A percentile compares a stretch with the other conserved stretches of the same genome.
Evolutionary conservation across 2,329 filamentous ascomycete species (phyloP).

Genomic region (Rasamsonia emersonii): DNA sequence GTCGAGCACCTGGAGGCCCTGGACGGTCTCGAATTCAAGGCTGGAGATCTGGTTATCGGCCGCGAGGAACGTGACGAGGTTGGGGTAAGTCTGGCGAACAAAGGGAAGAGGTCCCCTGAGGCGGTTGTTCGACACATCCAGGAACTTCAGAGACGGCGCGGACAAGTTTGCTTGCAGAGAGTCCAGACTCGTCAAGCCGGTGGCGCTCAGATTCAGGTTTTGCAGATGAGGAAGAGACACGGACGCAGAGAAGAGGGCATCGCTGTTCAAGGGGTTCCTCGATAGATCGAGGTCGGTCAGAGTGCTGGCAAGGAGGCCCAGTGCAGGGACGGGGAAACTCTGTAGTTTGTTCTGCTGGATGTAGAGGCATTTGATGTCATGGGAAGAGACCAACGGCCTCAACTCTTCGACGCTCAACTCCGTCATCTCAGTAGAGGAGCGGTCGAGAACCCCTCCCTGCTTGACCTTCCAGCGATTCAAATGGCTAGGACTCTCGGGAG

Average conservation of each 20-base stretch:
- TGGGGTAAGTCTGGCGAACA: conserved; percentile 60
- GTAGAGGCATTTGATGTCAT: conserved; percentile 50
- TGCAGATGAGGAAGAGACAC: conserved; percentile 65
- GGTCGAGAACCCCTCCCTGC: conserved; percentile 50
- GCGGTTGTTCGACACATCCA: conserved; percentile 80
- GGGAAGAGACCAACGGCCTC: conserved; percentile 34
- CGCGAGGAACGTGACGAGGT: conserved; percentile 60
- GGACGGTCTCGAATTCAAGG: conserved; percentile 63
- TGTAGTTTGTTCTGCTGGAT: conserved; percentile 71
- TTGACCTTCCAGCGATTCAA: conserved; percentile 29
- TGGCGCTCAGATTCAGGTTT: conserved; percentile 67
- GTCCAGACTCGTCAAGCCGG: conserved; percentile 62
- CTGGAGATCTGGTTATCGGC: conserved; percentile 72
- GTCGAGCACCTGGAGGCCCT: conserved; percentile 67
- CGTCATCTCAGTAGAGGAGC: conserved; percentile 57
- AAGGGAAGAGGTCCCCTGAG: conserved; percentile 58
- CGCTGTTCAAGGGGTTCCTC: conserved; percentile 61
- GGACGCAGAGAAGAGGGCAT: conserved; percentile 56
- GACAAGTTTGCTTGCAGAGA: conserved; percentile 58
- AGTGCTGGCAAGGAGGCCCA: conserved; percentile 62
- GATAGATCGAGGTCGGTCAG: conserved; percentile 66
- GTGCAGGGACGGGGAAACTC: conserved; percentile 55
- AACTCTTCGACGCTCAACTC: conserved; percentile 43
- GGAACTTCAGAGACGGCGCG: conserved; percentile 65
- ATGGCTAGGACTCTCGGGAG: conserved; percentile 35